Evolutionary conservation across 768 basidiomycete species (phyloP), one percentile per base, ranked within the genome.

Genomic region (Leccinellum luteum): DNA sequence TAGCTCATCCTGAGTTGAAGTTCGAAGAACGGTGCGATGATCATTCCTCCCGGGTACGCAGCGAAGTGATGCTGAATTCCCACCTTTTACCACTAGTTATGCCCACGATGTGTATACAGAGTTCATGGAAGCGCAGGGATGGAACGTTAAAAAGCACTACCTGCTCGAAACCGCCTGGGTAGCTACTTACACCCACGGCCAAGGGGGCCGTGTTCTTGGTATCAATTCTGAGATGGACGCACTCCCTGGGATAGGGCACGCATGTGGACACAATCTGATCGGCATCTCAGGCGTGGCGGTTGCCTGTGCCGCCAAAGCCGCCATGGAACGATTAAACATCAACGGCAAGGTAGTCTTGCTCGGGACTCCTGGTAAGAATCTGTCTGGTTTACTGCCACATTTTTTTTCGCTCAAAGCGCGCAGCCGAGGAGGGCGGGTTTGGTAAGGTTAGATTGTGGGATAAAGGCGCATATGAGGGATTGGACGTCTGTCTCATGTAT

Each of bases 241-340:
- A 1, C 74, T 87, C 13, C 72, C 71, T 17, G 74, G 81, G 0
- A 76, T 86, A 35, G 85, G 88, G 0, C 88, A 89, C 61, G 89
- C 86, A 1, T 92, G 90, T 64, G 90, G 91, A 3, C 90, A 93
- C 66, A 92, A 92, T 64, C 75, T 93, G 48, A 92, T 93, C 51
- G 90, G 87, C 1, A 89, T 92, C 21, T 63, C 78, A 54, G 90
- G 90, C 4, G 85, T 92, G 12, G 89, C 85, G 2, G 81, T 90
- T 30, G 86, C 90, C 0, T 78, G 83, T 54, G 87, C 85, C 0
- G 79, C 87, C n/a, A 86, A 84, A 66, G 78, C 78, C 6, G 87
- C 82, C 1, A 73, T 92, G 58, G 73, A 85, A 55, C 75, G 81
- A 10, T 19, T 41, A n/a, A 41, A 19, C 9, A 41, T 41, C 41